A percentile compares a stretch with the other conserved stretches of the same genome.
These are phyloP conservation scores for Cercospora zeina DNA, from an alignment of 2,329 filamentous ascomycete genomes.

Conservation along the genomic window DNA sequence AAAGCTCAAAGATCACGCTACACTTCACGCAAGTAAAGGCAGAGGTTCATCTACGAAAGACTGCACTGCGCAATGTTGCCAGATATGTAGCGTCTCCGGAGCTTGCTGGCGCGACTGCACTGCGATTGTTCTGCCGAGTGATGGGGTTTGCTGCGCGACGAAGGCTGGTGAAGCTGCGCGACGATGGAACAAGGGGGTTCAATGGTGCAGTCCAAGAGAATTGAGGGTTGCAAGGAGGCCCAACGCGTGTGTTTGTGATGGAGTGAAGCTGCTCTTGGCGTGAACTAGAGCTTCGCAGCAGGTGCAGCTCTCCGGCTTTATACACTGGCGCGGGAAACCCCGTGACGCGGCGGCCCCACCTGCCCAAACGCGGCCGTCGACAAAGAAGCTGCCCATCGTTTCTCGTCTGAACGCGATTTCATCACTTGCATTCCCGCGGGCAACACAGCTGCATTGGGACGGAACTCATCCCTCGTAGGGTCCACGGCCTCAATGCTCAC, in stretches of 20 bases:
- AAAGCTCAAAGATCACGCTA: slow-evolving; percentile 23
- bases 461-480: not conserved
- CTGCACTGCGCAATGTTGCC: slow-evolving; percentile 23
- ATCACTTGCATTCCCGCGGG: not conserved
- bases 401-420: not conserved
- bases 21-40: slow-evolving; percentile 26
- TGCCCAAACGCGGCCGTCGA: not conserved
- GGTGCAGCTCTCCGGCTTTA: slow-evolving; percentile 5
- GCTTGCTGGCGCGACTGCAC: slow-evolving; percentile 17
- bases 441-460: not conserved
- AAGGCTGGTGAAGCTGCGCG: slow-evolving; percentile 1
- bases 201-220: not conserved
- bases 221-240: not conserved
- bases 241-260: slow-evolving; percentile 6
- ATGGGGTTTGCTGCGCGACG: not conserved
- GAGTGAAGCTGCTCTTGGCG: not conserved
- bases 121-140: not conserved
- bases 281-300: not conserved
- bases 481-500: not conserved
- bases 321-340: not conserved
- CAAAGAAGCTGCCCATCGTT: not conserved
- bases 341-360: slow-evolving; percentile 1
- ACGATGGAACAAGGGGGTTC: not conserved
- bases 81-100: slow-evolving; percentile 20
- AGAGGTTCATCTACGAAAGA: slow-evolving; percentile 28